Conservation (phyloP, 192 early-diverging fungal species). For the Borealophlyctis nickersoniae region DNA sequence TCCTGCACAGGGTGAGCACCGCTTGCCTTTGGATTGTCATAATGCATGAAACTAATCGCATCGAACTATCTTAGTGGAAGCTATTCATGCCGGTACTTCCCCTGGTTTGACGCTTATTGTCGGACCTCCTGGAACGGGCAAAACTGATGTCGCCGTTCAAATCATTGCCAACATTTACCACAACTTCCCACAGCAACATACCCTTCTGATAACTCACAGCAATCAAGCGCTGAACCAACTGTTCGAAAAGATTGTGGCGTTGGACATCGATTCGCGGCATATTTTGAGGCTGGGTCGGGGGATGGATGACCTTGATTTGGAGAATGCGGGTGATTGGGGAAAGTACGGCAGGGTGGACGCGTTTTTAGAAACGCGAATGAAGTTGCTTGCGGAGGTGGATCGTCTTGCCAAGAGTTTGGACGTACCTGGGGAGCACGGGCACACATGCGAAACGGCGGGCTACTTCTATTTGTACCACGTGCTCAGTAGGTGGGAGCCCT, state of each 20-base stretch:
- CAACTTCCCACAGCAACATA: conserved; percentile 84
- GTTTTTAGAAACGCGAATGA: conserved; percentile 77
- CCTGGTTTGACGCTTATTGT: conserved; percentile 90
- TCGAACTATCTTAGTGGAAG: conserved; percentile 52
- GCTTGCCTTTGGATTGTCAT: background rate
- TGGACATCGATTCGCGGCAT: conserved; percentile 93
- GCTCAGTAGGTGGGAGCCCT: conserved; percentile 70
- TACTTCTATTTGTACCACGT: conserved; percentile 86
- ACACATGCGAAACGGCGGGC: conserved; percentile 88
- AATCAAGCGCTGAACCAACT: conserved; percentile 99
- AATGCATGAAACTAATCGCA: conserved; percentile 6
- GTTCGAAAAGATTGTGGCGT: conserved; percentile 89
- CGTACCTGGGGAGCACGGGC: conserved; percentile 81
- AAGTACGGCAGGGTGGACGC: conserved; percentile 94
- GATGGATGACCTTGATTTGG: conserved; percentile 81
- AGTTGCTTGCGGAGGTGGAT: conserved; percentile 74
- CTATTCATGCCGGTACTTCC: conserved; percentile 81
- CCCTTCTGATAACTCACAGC: conserved; percentile 89
- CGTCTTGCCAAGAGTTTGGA: conserved; percentile 70
- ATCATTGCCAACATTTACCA: conserved; percentile 95
- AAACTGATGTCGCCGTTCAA: conserved; percentile 97
- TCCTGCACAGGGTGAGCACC: conserved; percentile 62
- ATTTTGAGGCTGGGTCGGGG: conserved; percentile 93
- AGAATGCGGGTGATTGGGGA: conserved; percentile 67
- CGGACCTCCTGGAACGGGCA: conserved; percentile 98